Evolutionary conservation across 352 stramenopile species (phyloP).

Genomic region (Pythium catenulatum): DNA sequence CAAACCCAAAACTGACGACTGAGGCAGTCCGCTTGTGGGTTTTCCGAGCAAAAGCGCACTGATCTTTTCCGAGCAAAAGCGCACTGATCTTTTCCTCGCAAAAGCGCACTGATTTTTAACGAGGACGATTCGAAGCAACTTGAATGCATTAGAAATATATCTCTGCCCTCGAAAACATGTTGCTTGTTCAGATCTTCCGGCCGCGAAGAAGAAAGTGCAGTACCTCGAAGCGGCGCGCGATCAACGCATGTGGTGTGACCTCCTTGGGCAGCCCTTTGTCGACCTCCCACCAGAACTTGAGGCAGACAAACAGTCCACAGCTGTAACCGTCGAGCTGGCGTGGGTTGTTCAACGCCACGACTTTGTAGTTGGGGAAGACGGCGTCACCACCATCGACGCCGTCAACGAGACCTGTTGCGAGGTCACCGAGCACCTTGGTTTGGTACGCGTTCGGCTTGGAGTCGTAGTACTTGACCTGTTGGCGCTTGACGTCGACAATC

Average conservation of each 20-base stretch:
- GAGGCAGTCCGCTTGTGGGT: too few species aligned
- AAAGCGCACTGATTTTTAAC: too few species aligned
- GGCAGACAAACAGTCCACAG: neutral
- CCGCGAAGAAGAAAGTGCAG: neutral
- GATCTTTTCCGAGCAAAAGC: too few species aligned
- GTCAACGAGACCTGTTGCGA: neutral
- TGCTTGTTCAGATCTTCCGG: too few species aligned
- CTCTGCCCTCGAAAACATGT: too few species aligned
- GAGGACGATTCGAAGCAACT: too few species aligned
- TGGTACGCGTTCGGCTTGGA: neutral
- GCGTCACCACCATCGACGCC: too few species aligned
- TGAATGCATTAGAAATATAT: too few species aligned
- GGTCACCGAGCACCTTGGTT: neutral
- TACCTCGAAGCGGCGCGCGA: neutral
- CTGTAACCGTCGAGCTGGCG: neutral
- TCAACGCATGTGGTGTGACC: neutral
- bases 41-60: too few species aligned
- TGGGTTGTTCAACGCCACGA: neutral
- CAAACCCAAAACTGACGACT: too few species aligned
- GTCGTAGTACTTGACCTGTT: neutral
- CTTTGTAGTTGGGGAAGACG: neutral
- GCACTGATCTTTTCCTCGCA: too few species aligned
- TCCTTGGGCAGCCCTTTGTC: neutral
- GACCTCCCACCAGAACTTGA: constrained; percentile 3
- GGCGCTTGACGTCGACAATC: neutral